Percentiles rank a stretch among this genome's conserved stretches.
These are phyloP conservation scores for Macaranga tanarius DNA, from an alignment of 441 rosid species.

Conservation along the genomic window DNA sequence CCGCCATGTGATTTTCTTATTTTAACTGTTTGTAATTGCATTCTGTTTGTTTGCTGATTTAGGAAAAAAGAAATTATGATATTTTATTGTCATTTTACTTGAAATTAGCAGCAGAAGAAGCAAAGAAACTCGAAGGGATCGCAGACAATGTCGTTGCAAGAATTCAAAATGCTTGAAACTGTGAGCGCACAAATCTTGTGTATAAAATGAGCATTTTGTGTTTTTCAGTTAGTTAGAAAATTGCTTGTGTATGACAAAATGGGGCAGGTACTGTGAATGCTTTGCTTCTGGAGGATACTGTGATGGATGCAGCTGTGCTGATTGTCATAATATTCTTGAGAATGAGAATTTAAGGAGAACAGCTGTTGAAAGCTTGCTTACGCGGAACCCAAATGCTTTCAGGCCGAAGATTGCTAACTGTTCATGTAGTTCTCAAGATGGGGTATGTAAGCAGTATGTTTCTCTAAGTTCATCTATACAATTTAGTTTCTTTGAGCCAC, in stretches of 20 bases:
- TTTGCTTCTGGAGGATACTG: constrained; percentile 55
- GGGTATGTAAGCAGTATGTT: constrained; percentile 31
- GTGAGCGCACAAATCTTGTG: constrained; percentile 36
- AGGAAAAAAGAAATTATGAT: no score
- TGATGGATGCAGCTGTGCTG: constrained; percentile 57
- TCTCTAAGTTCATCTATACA: no score
- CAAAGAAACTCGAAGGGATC: no score
- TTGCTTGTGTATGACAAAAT: no score
- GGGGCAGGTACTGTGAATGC: constrained; percentile 57
- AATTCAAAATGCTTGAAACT: constrained; percentile 65
- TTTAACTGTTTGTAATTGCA: background rate
- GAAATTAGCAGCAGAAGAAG: no score
- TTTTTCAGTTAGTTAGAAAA: no score
- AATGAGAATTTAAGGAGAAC: constrained; percentile 41
- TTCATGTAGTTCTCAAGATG: constrained; percentile 26
- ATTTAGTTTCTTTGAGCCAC: no score
- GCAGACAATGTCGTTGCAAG: constrained; percentile 58
- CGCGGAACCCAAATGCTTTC: constrained; percentile 62
- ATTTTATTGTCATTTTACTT: constrained; percentile 8
- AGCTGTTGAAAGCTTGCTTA: constrained; percentile 41
- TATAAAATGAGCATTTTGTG: no score
- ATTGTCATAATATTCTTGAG: constrained; percentile 53
- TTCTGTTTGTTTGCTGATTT: background rate
- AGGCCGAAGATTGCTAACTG: constrained; percentile 37
- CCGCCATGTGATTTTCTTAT: constrained; percentile 13